phyloP scores from a whole-genome alignment of 1,284 basidiomycete species.

The Cerrena zonata region DNA sequence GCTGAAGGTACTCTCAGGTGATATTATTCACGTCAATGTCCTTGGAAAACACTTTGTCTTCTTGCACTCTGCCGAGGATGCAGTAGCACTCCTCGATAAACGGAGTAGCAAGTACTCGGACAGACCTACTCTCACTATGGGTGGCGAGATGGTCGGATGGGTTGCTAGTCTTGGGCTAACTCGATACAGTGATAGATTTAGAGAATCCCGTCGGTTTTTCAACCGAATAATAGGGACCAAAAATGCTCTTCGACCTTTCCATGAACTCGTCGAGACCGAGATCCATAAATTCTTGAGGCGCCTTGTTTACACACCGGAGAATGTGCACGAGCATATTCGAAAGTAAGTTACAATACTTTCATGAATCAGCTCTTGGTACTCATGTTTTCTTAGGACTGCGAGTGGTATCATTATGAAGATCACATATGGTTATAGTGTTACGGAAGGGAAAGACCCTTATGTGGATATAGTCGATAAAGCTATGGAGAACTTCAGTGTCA shows the following conservation, averaged over 20 bases:
- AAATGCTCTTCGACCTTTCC: too few species aligned
- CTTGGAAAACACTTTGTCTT: too few species aligned
- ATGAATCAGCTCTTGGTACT: not conserved
- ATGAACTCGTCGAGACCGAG: too few species aligned
- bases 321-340: constrained; percentile 12
- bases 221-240: not conserved
- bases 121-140: constrained; percentile 28
- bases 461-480: too few species aligned
- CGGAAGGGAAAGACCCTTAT: too few species aligned
- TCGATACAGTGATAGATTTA: constrained; percentile 31
- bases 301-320: constrained; percentile 9
- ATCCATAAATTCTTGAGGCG: too few species aligned
- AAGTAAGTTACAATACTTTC: constrained; percentile 4
- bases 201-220: constrained; percentile 27
- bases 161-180: constrained; percentile 28
- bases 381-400: constrained; percentile 18
- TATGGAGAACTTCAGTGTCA: constrained; percentile 26
- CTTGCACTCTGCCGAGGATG: too few species aligned
- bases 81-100: too few species aligned
- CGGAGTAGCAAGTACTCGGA: constrained; percentile 32
- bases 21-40: constrained; percentile 22
- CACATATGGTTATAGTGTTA: too few species aligned
- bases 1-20: too few species aligned
- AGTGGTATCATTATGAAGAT: constrained; percentile 30
- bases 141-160: constrained; percentile 30